These are phyloP conservation scores for Paspalum notatum DNA, from an alignment of 176 grass and related monocot genomes.

Conservation along the genomic window DNA sequence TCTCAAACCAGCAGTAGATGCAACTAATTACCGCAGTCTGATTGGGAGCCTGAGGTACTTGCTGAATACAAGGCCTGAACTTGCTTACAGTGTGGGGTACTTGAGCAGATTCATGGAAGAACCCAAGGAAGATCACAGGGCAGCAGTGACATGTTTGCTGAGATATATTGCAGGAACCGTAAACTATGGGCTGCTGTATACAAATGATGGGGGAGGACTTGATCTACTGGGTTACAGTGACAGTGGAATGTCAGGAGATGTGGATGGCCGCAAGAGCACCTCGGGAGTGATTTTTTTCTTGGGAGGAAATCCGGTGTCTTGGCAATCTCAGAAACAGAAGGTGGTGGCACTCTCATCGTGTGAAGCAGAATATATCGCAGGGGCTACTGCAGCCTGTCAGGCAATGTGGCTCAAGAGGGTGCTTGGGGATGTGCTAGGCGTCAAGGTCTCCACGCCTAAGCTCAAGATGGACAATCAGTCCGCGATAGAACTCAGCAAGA, in stretches of 20 bases:
- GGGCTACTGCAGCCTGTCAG: too few species aligned
- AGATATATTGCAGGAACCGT: accelerated
- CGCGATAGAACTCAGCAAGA: not conserved
- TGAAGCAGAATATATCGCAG: too few species aligned
- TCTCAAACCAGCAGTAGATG: accelerated
- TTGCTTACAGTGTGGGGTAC: not conserved
- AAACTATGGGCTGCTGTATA: accelerated
- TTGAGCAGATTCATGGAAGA: not conserved
- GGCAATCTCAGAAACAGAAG: not conserved
- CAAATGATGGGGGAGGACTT: accelerated
- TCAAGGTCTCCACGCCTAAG: too few species aligned
- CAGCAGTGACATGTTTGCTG: not conserved
- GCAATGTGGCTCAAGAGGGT: not conserved
- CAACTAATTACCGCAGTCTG: accelerated
- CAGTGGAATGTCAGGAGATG: not conserved
- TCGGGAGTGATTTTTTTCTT: accelerated
- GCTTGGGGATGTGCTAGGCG: not conserved
- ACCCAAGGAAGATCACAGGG: not conserved
- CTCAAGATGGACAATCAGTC: not conserved
- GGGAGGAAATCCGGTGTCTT: accelerated
- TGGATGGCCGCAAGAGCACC: not conserved
- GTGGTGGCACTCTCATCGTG: not conserved
- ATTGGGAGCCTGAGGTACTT: not conserved
- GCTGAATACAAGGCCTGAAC: not conserved
- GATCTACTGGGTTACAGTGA: not conserved